phyloP scores from a whole-genome alignment of 1,139 yeast genomes.

The Zygosaccharomyces pseudobailii region DNA sequence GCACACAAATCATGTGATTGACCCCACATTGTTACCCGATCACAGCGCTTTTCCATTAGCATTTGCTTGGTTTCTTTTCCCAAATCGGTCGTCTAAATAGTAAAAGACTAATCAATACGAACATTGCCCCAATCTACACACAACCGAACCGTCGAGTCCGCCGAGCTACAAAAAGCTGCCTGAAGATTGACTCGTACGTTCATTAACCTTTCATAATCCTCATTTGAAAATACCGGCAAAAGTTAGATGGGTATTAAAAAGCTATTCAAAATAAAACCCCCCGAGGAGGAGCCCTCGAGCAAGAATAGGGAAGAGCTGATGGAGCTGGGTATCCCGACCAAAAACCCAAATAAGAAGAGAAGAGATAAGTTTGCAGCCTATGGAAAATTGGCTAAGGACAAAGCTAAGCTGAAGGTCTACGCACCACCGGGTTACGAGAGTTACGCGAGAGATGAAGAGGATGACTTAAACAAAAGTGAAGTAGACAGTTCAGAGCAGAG shows the following conservation, averaged over 20 bases:
- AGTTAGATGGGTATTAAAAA: slow-evolving; percentile 37
- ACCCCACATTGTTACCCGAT: slow-evolving; percentile 1
- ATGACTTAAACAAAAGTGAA: slow-evolving; percentile 23
- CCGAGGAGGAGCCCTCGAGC: slow-evolving; percentile 56
- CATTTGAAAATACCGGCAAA: too few species aligned
- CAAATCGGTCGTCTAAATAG: neutral
- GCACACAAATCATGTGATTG: neutral
- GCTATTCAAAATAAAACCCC: slow-evolving; percentile 51
- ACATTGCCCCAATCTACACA: too few species aligned
- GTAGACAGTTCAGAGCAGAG: slow-evolving; percentile 13
- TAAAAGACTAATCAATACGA: neutral
- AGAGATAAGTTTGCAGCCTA: slow-evolving; percentile 64
- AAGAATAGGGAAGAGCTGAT: slow-evolving; percentile 49
- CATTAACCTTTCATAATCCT: neutral
- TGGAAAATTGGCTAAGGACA: slow-evolving; percentile 53
- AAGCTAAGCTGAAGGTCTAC: slow-evolving; percentile 38
- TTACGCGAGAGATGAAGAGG: slow-evolving; percentile 22
- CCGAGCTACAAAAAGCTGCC: too few species aligned
- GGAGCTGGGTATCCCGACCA: slow-evolving; percentile 50
- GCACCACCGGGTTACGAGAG: slow-evolving; percentile 42
- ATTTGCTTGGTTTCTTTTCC: neutral
- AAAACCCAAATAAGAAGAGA: slow-evolving; percentile 38
- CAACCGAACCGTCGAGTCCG: too few species aligned
- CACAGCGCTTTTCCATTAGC: neutral
- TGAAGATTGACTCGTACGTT: too few species aligned